These are phyloP conservation scores for Colletotrichum camelliae DNA, from an alignment of 2,329 filamentous ascomycete species.

Conservation along the genomic window DNA sequence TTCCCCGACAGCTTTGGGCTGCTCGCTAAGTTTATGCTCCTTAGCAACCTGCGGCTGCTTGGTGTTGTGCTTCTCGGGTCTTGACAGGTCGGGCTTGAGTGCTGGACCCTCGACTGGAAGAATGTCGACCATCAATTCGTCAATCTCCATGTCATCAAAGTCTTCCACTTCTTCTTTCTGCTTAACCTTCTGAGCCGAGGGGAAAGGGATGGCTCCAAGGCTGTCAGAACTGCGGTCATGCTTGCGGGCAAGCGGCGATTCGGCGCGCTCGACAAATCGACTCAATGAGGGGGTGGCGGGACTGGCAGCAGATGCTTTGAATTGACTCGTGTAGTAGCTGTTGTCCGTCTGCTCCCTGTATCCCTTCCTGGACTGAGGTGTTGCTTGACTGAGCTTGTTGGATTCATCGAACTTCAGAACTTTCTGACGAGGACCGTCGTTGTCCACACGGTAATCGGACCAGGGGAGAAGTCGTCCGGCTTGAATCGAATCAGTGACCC, in stretches of 20 bases:
- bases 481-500: constrained; percentile 88
- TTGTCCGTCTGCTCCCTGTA: constrained; percentile 83
- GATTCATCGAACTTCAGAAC: constrained; percentile 70
- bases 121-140: constrained; percentile 16
- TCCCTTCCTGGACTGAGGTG: constrained; percentile 58
- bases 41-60: not conserved
- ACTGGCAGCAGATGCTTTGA: constrained; percentile 46
- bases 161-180: constrained; percentile 16
- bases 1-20: not conserved
- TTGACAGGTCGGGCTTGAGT: not conserved
- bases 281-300: constrained; percentile 31
- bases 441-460: constrained; percentile 81
- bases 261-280: constrained; percentile 31
- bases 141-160: constrained; percentile 19
- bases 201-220: constrained; percentile 23
- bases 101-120: not conserved
- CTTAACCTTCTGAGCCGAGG: not conserved
- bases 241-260: constrained; percentile 24
- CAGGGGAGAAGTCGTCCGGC: constrained; percentile 85
- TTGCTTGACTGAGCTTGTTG: constrained; percentile 70
- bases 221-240: not conserved
- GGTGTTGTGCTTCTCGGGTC: not conserved
- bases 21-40: not conserved
- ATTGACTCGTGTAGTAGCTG: constrained; percentile 82
- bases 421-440: constrained; percentile 81